Conservation (phyloP, 2,329 filamentous ascomycete species). For the Thielaviopsis euricoi region DNA sequence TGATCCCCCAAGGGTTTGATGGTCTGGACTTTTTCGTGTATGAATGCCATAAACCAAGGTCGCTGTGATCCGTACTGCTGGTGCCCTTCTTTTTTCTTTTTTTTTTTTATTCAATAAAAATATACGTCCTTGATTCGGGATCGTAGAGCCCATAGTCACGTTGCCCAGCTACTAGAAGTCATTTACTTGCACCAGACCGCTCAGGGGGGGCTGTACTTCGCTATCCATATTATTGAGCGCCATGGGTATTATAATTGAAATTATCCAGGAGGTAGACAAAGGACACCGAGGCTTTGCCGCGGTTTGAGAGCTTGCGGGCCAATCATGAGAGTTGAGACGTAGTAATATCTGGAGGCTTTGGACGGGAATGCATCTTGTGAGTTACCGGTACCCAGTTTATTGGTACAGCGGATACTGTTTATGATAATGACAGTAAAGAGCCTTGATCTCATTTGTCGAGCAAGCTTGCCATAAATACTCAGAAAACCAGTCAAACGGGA, state of each 20-base stretch:
- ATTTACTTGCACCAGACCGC: not conserved
- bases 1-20: no score
- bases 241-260: no score
- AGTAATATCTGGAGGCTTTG: not conserved
- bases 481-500: no score
- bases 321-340: not conserved
- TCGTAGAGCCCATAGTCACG: not conserved
- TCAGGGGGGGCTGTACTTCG: no score
- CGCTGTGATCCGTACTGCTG: no score
- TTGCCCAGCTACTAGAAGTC: not conserved
- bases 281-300: not conserved
- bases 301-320: not conserved
- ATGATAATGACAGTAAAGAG: not conserved
- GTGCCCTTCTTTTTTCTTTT: no score
- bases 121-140: not conserved
- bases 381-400: not conserved
- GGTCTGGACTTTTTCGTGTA: no score
- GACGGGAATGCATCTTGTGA: not conserved
- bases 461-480: no score
- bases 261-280: not conserved
- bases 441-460: no score
- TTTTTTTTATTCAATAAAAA: no score
- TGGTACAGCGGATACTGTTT: not conserved
- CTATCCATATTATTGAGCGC: no score
- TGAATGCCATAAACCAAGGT: no score